Evolutionary conservation across 2,329 filamentous ascomycete species (phyloP).

Genomic region (Fusarium sp.): DNA sequence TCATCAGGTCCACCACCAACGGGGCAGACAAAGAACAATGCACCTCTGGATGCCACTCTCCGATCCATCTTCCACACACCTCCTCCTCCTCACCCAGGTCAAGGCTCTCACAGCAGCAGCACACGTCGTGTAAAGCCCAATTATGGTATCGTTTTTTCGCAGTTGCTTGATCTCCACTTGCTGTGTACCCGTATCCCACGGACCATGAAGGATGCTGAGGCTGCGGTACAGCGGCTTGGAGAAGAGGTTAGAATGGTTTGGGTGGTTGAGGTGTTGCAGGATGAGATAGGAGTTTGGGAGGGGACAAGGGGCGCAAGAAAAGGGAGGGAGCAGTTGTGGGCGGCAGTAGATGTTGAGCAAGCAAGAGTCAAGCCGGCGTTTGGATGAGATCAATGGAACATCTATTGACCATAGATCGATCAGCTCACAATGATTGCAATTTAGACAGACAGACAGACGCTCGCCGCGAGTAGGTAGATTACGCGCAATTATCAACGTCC

Average conservation of each 20-base stretch:
- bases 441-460: neutral
- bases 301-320: slow-evolving; percentile 45
- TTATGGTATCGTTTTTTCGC: slow-evolving; percentile 67
- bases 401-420: neutral
- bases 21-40: slow-evolving; percentile 13
- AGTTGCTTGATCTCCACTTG: slow-evolving; percentile 67
- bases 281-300: slow-evolving; percentile 62
- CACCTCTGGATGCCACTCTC: slow-evolving; percentile 57
- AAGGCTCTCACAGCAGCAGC: slow-evolving; percentile 23
- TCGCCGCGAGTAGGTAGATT: slow-evolving; percentile 23
- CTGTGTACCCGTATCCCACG: slow-evolving; percentile 61
- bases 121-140: slow-evolving; percentile 58
- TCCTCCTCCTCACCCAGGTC: slow-evolving; percentile 36
- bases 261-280: slow-evolving; percentile 64
- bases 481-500: slow-evolving; percentile 41
- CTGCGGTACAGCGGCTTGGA: slow-evolving; percentile 10
- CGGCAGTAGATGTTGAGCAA: slow-evolving; percentile 57
- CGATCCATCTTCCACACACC: slow-evolving; percentile 63
- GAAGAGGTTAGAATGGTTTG: slow-evolving; percentile 50
- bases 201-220: slow-evolving; percentile 55
- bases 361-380: slow-evolving; percentile 57
- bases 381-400: slow-evolving; percentile 6
- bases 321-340: slow-evolving; percentile 67
- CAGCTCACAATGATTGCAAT: slow-evolving; percentile 1
- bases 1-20: slow-evolving; percentile 9